Conservation (phyloP, 2,329 filamentous ascomycete genomes). For the Chaetomiaceae sp. region DNA sequence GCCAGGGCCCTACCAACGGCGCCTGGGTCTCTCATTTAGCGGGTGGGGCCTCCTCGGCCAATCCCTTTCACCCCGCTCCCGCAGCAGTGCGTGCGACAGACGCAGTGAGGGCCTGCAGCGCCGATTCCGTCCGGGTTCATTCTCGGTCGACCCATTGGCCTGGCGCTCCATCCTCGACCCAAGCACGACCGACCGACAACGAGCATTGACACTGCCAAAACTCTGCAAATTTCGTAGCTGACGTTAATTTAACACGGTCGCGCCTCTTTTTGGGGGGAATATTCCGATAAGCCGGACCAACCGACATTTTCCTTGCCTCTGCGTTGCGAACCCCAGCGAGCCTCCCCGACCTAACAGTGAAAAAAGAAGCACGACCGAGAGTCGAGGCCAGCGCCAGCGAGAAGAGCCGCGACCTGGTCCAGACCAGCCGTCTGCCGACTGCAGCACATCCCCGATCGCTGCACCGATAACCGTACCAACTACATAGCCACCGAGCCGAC, state of each 20-base stretch:
- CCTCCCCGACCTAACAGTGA: neutral
- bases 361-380: neutral
- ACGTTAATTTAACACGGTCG: conserved; percentile 10
- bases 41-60: conserved; percentile 18
- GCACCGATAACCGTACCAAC: too few species aligned
- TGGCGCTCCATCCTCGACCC: conserved; percentile 11
- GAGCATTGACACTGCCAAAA: conserved; percentile 12
- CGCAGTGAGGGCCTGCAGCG: conserved; percentile 2
- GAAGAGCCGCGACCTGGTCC: neutral
- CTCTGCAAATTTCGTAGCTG: conserved; percentile 11
- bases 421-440: conserved; percentile 9
- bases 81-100: neutral
- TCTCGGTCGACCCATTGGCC: conserved; percentile 14
- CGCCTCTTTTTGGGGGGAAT: conserved; percentile 1
- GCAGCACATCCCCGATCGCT: too few species aligned
- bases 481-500: neutral
- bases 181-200: conserved; percentile 21
- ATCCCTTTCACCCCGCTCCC: conserved; percentile 14
- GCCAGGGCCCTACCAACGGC: conserved; percentile 4
- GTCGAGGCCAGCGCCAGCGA: neutral
- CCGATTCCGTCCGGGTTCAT: conserved; percentile 10
- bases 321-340: neutral
- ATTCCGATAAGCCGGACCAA: neutral
- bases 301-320: neutral
- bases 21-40: conserved; percentile 15